Base-by-base conservation (phyloP, 805 yeast genomes). In the Metschnikowia borealis region DNA sequence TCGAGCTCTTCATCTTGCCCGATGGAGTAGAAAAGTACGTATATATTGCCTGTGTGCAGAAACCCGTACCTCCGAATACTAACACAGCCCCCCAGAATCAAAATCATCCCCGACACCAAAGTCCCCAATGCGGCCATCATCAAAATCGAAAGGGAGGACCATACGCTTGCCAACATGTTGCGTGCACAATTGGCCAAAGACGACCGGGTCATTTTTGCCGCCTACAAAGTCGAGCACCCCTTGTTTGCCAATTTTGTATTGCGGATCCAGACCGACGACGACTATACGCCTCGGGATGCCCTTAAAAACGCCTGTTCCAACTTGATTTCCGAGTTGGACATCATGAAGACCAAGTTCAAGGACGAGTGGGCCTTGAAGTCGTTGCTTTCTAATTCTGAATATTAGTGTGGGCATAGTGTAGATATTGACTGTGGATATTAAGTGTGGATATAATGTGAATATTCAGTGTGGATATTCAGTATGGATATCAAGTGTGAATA, bases 161-260 rank as follows among this genome's bases (percentile, higher is more conserved):
- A 94, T 66, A 94, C 99, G 3, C 76, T 94, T 52, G 99, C 96
- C 26, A 94, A 94, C 67, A 69, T 94, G 60, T 77, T 94, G 53
- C 81, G 96, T 64, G 84, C 91, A 29, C 96, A 92, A 65, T 80
- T 94, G 50, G 77, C 89, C 54, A 84, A 83, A 62, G 98, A 94
- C 67, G 83, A 84, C 45, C 83, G 84, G 57, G 99, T 94, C n/a
- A 66, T 94, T 34, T 94, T 91, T 67, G 98, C 96, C 40, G 99
- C 98, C 34, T 94, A 94, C 77, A 94, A 94, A 68, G 90, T 94
- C 40, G 98, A 94, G 71, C 99, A 94, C 71, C 99, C 99, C 7
- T 75, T 94, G 56, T 94, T 94, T 70, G 97, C 99, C 37, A 89
- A 88, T 67, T 94, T 94, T 62, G 84, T 92, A 42, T 82, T 94